Percentiles rank a stretch among this genome's conserved stretches.
Evolutionary conservation across 805 yeast species (phyloP).

Genomic region (Wickerhamiella shivajii): DNA sequence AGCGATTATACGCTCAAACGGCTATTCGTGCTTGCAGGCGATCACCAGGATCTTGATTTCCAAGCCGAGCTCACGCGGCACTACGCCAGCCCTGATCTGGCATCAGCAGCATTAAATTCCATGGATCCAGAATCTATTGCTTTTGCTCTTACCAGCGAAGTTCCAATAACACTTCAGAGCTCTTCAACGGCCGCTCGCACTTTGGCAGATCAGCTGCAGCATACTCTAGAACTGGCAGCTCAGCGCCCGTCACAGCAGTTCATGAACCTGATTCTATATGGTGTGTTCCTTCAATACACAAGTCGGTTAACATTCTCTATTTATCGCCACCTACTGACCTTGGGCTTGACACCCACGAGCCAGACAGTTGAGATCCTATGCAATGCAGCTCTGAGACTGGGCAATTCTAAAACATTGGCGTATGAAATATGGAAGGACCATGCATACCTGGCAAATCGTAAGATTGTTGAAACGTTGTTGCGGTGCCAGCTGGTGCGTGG

Average conservation of each 20-base stretch:
- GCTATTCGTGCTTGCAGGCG: constrained; percentile 1
- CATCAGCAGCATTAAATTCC: too few species aligned
- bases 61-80: constrained; percentile 5
- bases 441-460: constrained; percentile 8
- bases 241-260: too few species aligned
- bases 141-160: too few species aligned
- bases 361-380: constrained; percentile 15
- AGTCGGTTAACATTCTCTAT: constrained; percentile 14
- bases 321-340: constrained; percentile 9
- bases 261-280: too few species aligned
- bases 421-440: constrained; percentile 18
- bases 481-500: constrained; percentile 19
- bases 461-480: constrained; percentile 19
- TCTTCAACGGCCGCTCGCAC: too few species aligned
- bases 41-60: constrained; percentile 2
- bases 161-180: too few species aligned
- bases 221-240: too few species aligned
- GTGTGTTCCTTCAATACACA: too few species aligned
- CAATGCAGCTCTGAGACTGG: constrained; percentile 19
- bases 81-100: too few species aligned
- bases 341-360: constrained; percentile 10
- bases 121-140: too few species aligned
- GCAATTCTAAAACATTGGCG: constrained; percentile 20
- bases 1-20: too few species aligned
- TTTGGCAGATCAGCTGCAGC: too few species aligned